phyloP scores from a whole-genome alignment of 228 moss, liverwort and hornwort genomes.

The Sphagnum fallax region DNA sequence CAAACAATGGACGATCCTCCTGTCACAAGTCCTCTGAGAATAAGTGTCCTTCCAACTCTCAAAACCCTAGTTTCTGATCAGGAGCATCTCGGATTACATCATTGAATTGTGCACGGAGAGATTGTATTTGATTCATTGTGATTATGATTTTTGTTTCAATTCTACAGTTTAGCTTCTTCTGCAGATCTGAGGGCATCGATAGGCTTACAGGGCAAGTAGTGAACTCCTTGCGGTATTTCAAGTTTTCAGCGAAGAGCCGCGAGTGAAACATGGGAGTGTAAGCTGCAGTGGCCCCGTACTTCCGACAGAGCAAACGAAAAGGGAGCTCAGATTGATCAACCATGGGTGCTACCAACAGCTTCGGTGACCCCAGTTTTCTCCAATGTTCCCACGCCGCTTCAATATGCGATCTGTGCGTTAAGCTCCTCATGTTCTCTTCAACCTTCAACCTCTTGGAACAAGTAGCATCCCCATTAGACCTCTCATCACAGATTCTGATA shows the following conservation, averaged over 20 bases:
- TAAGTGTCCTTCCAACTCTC: too few species aligned
- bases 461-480: conserved; percentile 10
- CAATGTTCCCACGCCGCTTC: conserved; percentile 84
- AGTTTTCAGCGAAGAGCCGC: conserved; percentile 69
- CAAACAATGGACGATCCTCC: conserved; percentile 96
- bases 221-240: conserved; percentile 90
- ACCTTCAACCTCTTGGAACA: conserved; percentile 48
- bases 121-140: too few species aligned
- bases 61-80: too few species aligned
- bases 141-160: too few species aligned
- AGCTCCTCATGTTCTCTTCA: conserved; percentile 17
- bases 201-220: conserved; percentile 80
- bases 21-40: conserved; percentile 16
- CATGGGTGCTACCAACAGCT: conserved; percentile 92
- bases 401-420: conserved; percentile 9
- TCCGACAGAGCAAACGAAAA: conserved; percentile 94
- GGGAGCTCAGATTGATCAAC: conserved; percentile 99
- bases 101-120: too few species aligned
- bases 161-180: too few species aligned
- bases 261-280: conserved; percentile 98
- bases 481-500: conserved; percentile 1
- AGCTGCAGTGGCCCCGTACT: conserved; percentile 93
- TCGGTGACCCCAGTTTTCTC: conserved; percentile 80
- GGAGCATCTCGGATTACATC: too few species aligned
- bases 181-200: background rate